Evolutionary conservation across 441 rosid species (phyloP).

Genomic region (Codiaeum variegatum): DNA sequence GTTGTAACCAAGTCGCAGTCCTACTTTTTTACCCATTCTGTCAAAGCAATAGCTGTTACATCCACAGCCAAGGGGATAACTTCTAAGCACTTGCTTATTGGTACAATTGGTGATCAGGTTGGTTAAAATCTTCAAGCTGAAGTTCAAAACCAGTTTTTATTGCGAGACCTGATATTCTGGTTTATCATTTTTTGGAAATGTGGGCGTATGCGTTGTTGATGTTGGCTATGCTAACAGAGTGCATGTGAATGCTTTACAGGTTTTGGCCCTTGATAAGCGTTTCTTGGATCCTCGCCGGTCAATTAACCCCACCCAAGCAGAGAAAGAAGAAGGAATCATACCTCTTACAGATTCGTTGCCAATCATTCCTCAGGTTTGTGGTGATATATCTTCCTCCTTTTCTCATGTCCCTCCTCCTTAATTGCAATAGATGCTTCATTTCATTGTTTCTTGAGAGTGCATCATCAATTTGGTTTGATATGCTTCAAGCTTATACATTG

Average conservation of each 20-base stretch:
- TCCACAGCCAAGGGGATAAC: slow-evolving; percentile 96
- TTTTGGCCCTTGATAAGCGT: slow-evolving; percentile 96
- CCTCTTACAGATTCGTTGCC: slow-evolving; percentile 94
- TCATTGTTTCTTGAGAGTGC: background rate
- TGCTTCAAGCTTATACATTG: background rate
- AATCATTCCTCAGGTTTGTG: slow-evolving; percentile 81
- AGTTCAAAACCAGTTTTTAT: background rate
- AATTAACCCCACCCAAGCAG: slow-evolving; percentile 87
- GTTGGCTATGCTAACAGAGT: slow-evolving; percentile 4
- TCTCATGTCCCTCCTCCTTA: background rate
- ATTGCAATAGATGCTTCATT: background rate
- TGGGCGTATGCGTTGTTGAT: slow-evolving; percentile 5
- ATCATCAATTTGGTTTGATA: background rate
- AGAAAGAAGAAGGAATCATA: slow-evolving; percentile 92
- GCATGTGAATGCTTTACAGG: slow-evolving; percentile 40
- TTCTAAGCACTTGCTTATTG: slow-evolving; percentile 96
- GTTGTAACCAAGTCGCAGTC: slow-evolving; percentile 85
- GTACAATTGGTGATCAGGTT: slow-evolving; percentile 90
- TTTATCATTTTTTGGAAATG: background rate
- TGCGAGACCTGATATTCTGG: background rate
- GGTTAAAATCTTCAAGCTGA: slow-evolving; percentile 21
- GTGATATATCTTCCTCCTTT: slow-evolving; percentile 9
- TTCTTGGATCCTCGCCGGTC: slow-evolving; percentile 92
- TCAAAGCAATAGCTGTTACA: slow-evolving; percentile 83
- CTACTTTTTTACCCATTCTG: slow-evolving; percentile 85